Percentiles rank a stretch among this genome's conserved stretches.
phyloP scores from a whole-genome alignment of 2,329 filamentous ascomycete species.

The Ophiocordyceps camponoti-leonardi region DNA sequence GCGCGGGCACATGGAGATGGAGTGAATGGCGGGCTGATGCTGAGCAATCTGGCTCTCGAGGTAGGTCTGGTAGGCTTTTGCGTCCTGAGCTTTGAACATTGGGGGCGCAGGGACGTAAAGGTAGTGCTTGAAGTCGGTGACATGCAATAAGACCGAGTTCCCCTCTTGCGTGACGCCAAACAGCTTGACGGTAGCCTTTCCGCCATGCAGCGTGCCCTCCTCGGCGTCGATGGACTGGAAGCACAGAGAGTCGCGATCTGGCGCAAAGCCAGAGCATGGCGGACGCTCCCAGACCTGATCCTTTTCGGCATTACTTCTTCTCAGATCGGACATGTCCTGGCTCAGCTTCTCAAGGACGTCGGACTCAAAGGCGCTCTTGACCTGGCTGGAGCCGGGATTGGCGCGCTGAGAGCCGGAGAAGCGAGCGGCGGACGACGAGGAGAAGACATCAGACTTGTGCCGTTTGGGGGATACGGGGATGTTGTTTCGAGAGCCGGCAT shows the following conservation, averaged over 20 bases:
- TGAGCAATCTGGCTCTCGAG: conserved; percentile 66
- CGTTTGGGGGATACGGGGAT: conserved; percentile 57
- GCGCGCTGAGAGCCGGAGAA: conserved; percentile 48
- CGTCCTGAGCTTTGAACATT: conserved; percentile 63
- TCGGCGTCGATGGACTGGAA: conserved; percentile 96
- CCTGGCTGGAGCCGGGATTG: conserved; percentile 53
- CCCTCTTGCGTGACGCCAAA: conserved; percentile 78
- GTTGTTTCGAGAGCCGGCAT: conserved; percentile 48
- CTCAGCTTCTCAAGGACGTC: conserved; percentile 92
- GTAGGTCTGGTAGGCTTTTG: conserved; percentile 59
- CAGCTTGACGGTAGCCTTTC: conserved; percentile 64
- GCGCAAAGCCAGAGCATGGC: conserved; percentile 31
- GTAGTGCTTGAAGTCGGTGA: conserved; percentile 92
- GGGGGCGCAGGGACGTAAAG: conserved; percentile 82
- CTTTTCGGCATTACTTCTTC: conserved; percentile 74
- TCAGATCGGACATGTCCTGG: conserved; percentile 76
- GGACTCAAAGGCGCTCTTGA: conserved; percentile 82
- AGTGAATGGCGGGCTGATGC: conserved; percentile 57
- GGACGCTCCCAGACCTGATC: conserved; percentile 79
- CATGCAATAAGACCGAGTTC: conserved; percentile 86
- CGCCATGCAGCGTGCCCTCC: conserved; percentile 67
- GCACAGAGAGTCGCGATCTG: conserved; percentile 50
- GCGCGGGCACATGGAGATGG: conserved; percentile 63
- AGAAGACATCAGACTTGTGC: conserved; percentile 54
- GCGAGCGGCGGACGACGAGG: conserved; percentile 36